Base-by-base conservation (phyloP, 805 yeast genomes). In the Zygotorulaspora florentina region DNA sequence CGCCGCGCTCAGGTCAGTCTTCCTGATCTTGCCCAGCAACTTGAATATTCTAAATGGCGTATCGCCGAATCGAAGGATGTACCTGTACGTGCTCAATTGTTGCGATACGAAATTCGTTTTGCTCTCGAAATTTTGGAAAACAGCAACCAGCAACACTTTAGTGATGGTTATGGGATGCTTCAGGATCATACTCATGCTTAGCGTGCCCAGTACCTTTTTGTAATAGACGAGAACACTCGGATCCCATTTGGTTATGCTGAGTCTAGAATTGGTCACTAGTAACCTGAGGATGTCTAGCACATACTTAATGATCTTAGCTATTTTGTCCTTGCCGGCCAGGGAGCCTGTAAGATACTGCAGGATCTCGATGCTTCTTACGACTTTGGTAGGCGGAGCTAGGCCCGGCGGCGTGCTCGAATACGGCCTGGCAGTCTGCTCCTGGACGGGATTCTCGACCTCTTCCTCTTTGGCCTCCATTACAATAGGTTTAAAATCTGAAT, bases 271-370 rank as follows among this genome's bases (percentile, higher is more conserved):
- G n/a, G 68, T 55, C 15, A 81, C 68, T 54, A 79, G 76, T 40
- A 70, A 60, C 17, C 74, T 66, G 33, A 82, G 56, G 15, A 84
- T 58, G 46, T 85, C 75, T 35, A 85, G 59, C 0, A 75, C 60
- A 58, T 83, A 83, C 56, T 81, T 83, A 20, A 79, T 68, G 8
- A 80, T 68, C 53, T 85, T 85, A 18, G 86, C 85, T 50, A 83
- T 48, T 57, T 83, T 82, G 57, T 85, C 93, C 59, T 84, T 85
- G 40, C 91, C 91, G 2, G 78, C 73, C 23, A 84, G 59, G 39
- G 74, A 73, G 42, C 76, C 76, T 42, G 82, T 59, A 60, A 83
- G 64, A 28, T 71, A 69, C 65, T 81, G 73, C 42, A 80, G 65
- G 5, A 82, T 67, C 39, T 76, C 81, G 56, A 72, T 40, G 20